These are phyloP conservation scores for Phaeodactylum tricornutum DNA, from an alignment of 108 stramenopile genomes.

Conservation along the genomic window DNA sequence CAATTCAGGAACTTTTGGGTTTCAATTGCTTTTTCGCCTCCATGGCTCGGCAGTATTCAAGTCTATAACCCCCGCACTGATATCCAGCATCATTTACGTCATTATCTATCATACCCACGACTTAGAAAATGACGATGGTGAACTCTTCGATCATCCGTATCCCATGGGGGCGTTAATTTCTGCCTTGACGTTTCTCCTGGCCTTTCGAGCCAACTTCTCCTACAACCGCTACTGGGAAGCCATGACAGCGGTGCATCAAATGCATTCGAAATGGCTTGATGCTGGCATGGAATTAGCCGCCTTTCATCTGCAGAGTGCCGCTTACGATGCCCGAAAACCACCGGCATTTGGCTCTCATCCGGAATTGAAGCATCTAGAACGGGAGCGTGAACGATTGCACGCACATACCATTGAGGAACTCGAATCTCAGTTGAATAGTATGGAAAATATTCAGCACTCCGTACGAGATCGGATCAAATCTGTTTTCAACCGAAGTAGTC, in stretches of 20 bases:
- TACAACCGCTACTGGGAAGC: constrained; percentile 71
- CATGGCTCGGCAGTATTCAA: constrained; percentile 34
- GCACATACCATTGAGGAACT: background rate
- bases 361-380: constrained; percentile 10
- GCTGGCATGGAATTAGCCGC: constrained; percentile 13
- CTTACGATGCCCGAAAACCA: constrained; percentile 38
- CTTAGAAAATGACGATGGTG: background rate
- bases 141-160: constrained; percentile 5
- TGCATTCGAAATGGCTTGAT: constrained; percentile 76
- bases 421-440: background rate
- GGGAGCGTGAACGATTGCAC: constrained; percentile 9
- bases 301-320: constrained; percentile 15
- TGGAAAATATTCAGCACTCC: no score
- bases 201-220: constrained; percentile 23
- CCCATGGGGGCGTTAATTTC: constrained; percentile 39
- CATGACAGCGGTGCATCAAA: constrained; percentile 45
- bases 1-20: constrained; percentile 14
- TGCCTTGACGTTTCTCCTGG: constrained; percentile 55
- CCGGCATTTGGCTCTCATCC: constrained; percentile 59
- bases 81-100: constrained; percentile 17
- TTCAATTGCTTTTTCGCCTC: constrained; percentile 23
- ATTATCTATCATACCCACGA: constrained; percentile 5
- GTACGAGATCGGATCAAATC: no score
- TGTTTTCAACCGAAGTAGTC: background rate
- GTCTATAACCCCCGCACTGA: constrained; percentile 11